Conservation (phyloP, 768 basidiomycete genomes). For the Gautieria morchelliformis region DNA sequence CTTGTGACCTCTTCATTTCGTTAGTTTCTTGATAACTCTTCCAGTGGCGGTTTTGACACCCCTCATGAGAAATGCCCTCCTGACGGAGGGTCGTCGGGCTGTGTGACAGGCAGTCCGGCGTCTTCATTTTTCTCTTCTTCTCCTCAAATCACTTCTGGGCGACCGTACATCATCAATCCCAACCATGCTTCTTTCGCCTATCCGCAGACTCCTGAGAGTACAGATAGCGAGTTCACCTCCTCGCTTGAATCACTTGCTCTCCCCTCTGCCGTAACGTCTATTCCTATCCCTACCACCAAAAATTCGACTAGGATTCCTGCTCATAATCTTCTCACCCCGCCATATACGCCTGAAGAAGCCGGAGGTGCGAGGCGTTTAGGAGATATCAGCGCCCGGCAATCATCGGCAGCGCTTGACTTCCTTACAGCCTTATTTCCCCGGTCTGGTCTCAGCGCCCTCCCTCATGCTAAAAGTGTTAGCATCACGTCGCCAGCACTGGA, state of each 20-base stretch:
- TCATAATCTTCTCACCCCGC: conserved; percentile 53
- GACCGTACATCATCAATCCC: not conserved
- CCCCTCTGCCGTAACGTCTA: conserved; percentile 23
- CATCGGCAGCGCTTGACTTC: conserved; percentile 64
- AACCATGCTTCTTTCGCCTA: conserved; percentile 5
- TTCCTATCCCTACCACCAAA: conserved; percentile 28
- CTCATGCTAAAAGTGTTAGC: conserved; percentile 65
- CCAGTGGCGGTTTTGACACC: conserved; percentile 93
- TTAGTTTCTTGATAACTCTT: not conserved
- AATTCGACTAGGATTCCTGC: conserved; percentile 25
- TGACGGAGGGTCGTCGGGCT: conserved; percentile 87
- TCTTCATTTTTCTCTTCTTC: conserved; percentile 40
- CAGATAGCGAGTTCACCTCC: conserved; percentile 1
- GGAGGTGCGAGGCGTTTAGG: conserved; percentile 35
- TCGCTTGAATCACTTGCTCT: conserved; percentile 8
- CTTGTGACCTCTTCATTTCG: not conserved
- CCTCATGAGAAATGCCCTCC: conserved; percentile 91
- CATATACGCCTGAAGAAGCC: conserved; percentile 66
- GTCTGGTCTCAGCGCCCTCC: conserved; percentile 54
- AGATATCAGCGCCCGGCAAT: conserved; percentile 34
- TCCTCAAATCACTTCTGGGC: conserved; percentile 7
- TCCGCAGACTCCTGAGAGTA: conserved; percentile 9
- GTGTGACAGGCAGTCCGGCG: conserved; percentile 92
- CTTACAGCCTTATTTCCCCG: conserved; percentile 72
- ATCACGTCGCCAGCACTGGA: conserved; percentile 64